phyloP scores from a whole-genome alignment of 106 monocot genomes.

The Dactylorhiza incarnata region DNA sequence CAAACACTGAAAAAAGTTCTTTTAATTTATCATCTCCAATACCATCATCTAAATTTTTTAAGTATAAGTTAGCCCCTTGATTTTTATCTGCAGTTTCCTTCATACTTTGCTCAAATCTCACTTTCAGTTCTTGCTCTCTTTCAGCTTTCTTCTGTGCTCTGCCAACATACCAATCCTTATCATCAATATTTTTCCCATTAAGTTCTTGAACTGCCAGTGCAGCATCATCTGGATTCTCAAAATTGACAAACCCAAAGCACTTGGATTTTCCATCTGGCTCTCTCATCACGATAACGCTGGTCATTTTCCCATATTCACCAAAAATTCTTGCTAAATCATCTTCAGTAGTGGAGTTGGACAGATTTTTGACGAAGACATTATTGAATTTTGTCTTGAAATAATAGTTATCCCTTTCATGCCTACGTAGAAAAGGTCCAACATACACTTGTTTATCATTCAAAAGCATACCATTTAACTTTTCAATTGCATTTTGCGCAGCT shows the following conservation, averaged over 20 bases:
- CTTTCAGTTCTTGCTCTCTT: constrained; percentile 21
- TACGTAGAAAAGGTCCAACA: constrained; percentile 60
- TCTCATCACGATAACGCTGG: constrained; percentile 47
- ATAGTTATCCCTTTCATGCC: constrained; percentile 53
- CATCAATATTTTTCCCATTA: constrained; percentile 31
- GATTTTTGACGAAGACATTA: constrained; percentile 63
- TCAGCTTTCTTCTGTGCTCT: constrained; percentile 30
- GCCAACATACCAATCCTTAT: constrained; percentile 31
- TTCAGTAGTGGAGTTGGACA: constrained; percentile 36
- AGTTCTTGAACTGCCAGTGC: constrained; percentile 22
- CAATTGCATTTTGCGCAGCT: constrained; percentile 47
- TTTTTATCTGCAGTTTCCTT: constrained; percentile 19
- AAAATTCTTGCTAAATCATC: constrained; percentile 33
- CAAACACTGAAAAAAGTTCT: constrained; percentile 19
- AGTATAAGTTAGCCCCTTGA: constrained; percentile 24
- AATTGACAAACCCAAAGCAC: constrained; percentile 38
- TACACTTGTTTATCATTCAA: constrained; percentile 58
- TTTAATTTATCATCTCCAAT: constrained; percentile 24
- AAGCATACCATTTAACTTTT: constrained; percentile 56
- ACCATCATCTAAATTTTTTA: constrained; percentile 25
- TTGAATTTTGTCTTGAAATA: constrained; percentile 20
- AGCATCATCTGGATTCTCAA: constrained; percentile 26
- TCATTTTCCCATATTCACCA: constrained; percentile 45
- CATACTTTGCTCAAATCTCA: constrained; percentile 22
- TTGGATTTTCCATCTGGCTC: constrained; percentile 30